These are phyloP conservation scores for Lodderomyces elongisporus DNA, from an alignment of 1,139 yeast genomes.

Conservation along the genomic window DNA sequence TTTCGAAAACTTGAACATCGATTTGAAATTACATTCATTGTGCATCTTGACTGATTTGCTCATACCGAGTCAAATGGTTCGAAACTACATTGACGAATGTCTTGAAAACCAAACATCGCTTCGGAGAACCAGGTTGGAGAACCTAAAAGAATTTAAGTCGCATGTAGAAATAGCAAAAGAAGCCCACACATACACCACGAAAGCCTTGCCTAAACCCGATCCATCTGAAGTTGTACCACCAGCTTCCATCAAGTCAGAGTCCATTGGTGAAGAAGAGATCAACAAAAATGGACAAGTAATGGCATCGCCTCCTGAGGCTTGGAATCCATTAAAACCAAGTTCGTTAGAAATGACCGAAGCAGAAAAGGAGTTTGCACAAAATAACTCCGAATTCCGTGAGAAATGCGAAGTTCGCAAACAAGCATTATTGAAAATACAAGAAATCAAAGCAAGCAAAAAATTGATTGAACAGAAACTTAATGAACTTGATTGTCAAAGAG, in stretches of 20 bases:
- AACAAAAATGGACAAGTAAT: not conserved
- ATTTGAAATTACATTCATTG: slow-evolving; percentile 48
- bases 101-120: slow-evolving; percentile 59
- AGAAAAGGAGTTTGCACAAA: slow-evolving; percentile 45
- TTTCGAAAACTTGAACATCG: slow-evolving; percentile 41
- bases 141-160: slow-evolving; percentile 55
- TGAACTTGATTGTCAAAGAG: slow-evolving; percentile 74
- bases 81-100: slow-evolving; percentile 64
- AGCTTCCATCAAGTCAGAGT: not conserved
- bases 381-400: slow-evolving; percentile 42
- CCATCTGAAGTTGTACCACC: slow-evolving; percentile 1
- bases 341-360: slow-evolving; percentile 43
- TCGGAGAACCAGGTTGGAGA: slow-evolving; percentile 66
- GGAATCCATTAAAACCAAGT: slow-evolving; percentile 20
- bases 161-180: slow-evolving; percentile 47
- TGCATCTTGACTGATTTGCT: slow-evolving; percentile 54
- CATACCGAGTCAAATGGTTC: slow-evolving; percentile 53
- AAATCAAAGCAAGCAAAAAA: slow-evolving; percentile 41
- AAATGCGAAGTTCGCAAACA: slow-evolving; percentile 41
- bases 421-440: slow-evolving; percentile 37
- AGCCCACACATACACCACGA: slow-evolving; percentile 36
- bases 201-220: slow-evolving; percentile 2
- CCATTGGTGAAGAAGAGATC: slow-evolving; percentile 1
- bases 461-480: slow-evolving; percentile 52
- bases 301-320: slow-evolving; percentile 15